These are phyloP conservation scores for Starmera dryadoides DNA, from an alignment of 805 yeast genomes.

Conservation along the genomic window DNA sequence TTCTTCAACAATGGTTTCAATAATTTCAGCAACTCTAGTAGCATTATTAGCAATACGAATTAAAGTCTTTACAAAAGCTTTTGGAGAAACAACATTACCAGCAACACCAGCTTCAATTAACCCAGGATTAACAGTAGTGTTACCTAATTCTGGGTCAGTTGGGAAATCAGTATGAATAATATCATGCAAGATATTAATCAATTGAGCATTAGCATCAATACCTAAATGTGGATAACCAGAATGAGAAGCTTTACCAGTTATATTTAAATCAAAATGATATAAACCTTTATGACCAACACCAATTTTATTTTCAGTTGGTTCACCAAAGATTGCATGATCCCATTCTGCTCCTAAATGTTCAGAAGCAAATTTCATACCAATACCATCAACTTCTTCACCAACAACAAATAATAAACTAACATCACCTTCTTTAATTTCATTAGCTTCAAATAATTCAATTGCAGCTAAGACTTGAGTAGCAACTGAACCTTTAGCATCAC, in stretches of 20 bases:
- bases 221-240: conserved; percentile 70
- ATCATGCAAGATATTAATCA: conserved; percentile 42
- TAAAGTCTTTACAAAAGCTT: conserved; percentile 40
- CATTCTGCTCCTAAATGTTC: conserved; percentile 31
- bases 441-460: conserved; percentile 33
- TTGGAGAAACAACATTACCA: conserved; percentile 56
- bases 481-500: conserved; percentile 68
- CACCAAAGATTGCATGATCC: conserved; percentile 64
- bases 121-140: conserved; percentile 58
- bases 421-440: conserved; percentile 43
- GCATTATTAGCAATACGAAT: conserved; percentile 48
- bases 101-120: conserved; percentile 55
- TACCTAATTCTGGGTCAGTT: conserved; percentile 44
- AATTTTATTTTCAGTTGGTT: conserved; percentile 63
- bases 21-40: conserved; percentile 26
- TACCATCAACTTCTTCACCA: conserved; percentile 65
- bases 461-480: conserved; percentile 55
- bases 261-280: conserved; percentile 32
- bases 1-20: conserved; percentile 24
- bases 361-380: conserved; percentile 48
- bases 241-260: conserved; percentile 55
- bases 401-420: conserved; percentile 54
- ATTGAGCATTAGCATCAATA: conserved; percentile 49
- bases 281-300: conserved; percentile 69
- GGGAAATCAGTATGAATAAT: conserved; percentile 42